Conservation (phyloP, 257 asterid species). For the Fraxinus excelsior region DNA sequence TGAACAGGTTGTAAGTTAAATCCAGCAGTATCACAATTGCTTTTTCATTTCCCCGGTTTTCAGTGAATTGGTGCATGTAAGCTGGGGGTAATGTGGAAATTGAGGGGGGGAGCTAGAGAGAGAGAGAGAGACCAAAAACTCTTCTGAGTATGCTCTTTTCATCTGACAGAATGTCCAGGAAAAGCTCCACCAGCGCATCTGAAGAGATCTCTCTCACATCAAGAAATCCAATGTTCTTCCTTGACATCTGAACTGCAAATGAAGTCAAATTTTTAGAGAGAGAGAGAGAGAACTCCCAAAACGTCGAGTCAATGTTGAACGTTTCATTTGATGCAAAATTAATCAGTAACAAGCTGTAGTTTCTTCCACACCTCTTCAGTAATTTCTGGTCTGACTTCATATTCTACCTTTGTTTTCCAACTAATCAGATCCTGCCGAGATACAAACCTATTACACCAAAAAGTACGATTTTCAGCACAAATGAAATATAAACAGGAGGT, state of each 20-base stretch:
- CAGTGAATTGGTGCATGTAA: too few species aligned
- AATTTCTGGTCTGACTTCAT: conserved; percentile 50
- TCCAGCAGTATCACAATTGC: too few species aligned
- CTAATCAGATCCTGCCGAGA: conserved; percentile 79
- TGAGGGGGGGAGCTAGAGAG: neutral
- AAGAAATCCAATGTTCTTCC: conserved; percentile 78
- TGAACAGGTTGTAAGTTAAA: too few species aligned
- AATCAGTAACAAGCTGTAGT: conserved; percentile 7
- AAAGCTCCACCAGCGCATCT: conserved; percentile 61
- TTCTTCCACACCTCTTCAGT: conserved; percentile 60
- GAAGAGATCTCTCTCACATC: conserved; percentile 70
- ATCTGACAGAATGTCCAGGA: conserved; percentile 60
- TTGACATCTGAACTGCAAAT: conserved; percentile 96
- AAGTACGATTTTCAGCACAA: conserved; percentile 10
- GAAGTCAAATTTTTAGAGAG: conserved; percentile 60
- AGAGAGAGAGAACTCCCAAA: conserved; percentile 33
- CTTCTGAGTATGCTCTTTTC: conserved; percentile 76
- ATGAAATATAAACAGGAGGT: neutral
- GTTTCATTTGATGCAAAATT: neutral
- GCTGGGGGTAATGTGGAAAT: too few species aligned
- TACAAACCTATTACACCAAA: conserved; percentile 53
- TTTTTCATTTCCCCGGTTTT: too few species aligned
- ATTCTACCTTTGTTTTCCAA: conserved; percentile 91
- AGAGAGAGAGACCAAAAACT: conserved; percentile 69
- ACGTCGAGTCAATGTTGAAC: neutral